Evolutionary conservation across 2,329 filamentous ascomycete species (phyloP), one percentile per base, ranked within the genome.

Genomic region (Pseudogymnoascus sp.): DNA sequence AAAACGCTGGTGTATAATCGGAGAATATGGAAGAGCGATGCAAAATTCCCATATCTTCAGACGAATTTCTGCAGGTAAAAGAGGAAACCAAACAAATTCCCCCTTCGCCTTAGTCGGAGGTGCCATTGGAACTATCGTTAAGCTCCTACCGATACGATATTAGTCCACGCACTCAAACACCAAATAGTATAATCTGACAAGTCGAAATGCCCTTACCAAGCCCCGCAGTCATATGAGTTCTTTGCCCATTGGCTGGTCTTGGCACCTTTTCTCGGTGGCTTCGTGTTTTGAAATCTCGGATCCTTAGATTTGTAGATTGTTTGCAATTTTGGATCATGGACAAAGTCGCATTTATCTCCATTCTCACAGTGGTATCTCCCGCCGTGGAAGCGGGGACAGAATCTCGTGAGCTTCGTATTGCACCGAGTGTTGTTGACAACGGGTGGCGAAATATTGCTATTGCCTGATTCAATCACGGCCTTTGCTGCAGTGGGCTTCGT

Each of bases 1-100:
- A 25, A 73, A 68, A 5, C 68, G 71, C 19, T 69, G 65, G 63
- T 71, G 72, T 60, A 73, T 70, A 11, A 62, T 23, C 12, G 72
- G 69, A 14, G 66, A 60, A 38, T 72, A 73, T 14, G 69, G 67
- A 16, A 66, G 64, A 11, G 49, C 9, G n/a, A 55, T 28, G 16
- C 49, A 55, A 35, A 55, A 55, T 5, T 33, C 49, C 63, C 63
- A 64, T 58, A 64, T 64, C 52, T 60, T 60, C 23, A 60, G 16
- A 22, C 61, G 52, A 19, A 64, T 16, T 38, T 64, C 63, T 23
- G 39, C 9, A 11, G 63, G 63, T 22, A 64, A 25, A 16, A 38
- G 28, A 41, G 61, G 58, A 33, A 64, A 64, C 14, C 52, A 16
- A 8, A 8, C 23, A 35, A 64, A 61, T 55, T 55, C 11, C 16